Evolutionary conservation across 2,329 filamentous ascomycete genomes (phyloP), one percentile per base, ranked within the genome.

Genomic region (Niveomyces coronatus): DNA sequence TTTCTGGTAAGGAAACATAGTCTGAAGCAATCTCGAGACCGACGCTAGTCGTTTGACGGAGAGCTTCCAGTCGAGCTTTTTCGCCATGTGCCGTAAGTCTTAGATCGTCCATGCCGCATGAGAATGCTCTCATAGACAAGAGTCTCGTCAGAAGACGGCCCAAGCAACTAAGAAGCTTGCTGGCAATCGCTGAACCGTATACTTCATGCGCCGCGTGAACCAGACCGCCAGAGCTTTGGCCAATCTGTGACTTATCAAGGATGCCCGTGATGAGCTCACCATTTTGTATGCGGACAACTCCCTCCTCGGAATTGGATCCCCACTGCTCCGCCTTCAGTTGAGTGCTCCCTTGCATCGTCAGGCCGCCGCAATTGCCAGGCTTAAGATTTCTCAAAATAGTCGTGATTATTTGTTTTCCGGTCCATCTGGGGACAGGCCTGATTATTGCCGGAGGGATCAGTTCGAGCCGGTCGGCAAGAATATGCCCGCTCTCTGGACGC

Each of bases 21-120:
- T 85, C 82, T 14, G 86, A 70, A 3, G 89, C 87, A 37, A 93
- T 82, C 40, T 85, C 68, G 6, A 87, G 71, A 42, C 91, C 91
- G 40, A 89, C 73, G 3, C 60, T 63, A 27, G 77, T 64, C 1
- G 86, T 84, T 35, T 73, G 73, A 45, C 71, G 63, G 10, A 98
- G 65, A 45, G 79, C 77, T 46, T 82, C 66, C 47, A 72, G 74
- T 29, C 91, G 79, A 37, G 71, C 67, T 39, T 65, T 64, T 54
- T 98, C 87, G 37, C 91, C 89, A 45, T 83, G 67, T 2, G 74
- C 67, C 1, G 89, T 96, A 36, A 98, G 74, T 41, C 83, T 77
- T 42, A 98, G 69, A 67, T 98, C 93, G 52, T 98, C 89, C 61
- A 98, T 94, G 56, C 93, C 93, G 58, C 91, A 98, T 47, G 85